These are phyloP conservation scores for Penicillium coffeae DNA, from an alignment of 495 filamentous ascomycete genomes.

Conservation along the genomic window DNA sequence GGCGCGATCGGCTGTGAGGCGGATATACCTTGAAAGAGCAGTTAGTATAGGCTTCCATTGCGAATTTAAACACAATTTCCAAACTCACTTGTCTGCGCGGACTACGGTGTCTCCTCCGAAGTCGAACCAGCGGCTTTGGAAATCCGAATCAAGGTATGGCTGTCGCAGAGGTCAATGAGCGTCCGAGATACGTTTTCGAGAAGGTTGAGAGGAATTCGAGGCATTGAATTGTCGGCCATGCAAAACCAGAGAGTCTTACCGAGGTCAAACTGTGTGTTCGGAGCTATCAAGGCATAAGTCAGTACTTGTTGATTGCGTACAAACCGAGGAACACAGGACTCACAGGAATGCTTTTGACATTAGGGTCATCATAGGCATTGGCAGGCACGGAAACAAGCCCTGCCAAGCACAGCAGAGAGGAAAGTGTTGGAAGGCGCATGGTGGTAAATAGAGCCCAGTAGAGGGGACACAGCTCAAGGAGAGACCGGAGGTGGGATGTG, in stretches of 20 bases:
- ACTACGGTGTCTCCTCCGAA: constrained; percentile 96
- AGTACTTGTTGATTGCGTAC: constrained; percentile 19
- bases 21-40: constrained; percentile 66
- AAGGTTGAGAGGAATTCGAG: no score
- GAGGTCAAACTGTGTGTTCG: constrained; percentile 68
- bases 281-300: constrained; percentile 46
- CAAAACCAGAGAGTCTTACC: constrained; percentile 31
- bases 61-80: background rate
- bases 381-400: constrained; percentile 31
- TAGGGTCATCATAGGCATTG: constrained; percentile 34
- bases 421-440: constrained; percentile 40
- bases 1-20: constrained; percentile 83
- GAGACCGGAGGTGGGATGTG: constrained; percentile 22
- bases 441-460: constrained; percentile 22
- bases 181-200: background rate
- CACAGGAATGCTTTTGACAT: constrained; percentile 58
- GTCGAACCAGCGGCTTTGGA: constrained; percentile 99
- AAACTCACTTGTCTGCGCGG: constrained; percentile 76
- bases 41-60: constrained; percentile 11
- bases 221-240: no score
- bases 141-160: constrained; percentile 97
- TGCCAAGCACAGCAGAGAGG: constrained; percentile 36
- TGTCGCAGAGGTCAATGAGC: constrained; percentile 39
- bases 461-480: constrained; percentile 19
- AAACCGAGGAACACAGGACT: no score